Evolutionary conservation across 2,329 filamentous ascomycete species (phyloP).

Genomic region (Keithomyces neogunnii): DNA sequence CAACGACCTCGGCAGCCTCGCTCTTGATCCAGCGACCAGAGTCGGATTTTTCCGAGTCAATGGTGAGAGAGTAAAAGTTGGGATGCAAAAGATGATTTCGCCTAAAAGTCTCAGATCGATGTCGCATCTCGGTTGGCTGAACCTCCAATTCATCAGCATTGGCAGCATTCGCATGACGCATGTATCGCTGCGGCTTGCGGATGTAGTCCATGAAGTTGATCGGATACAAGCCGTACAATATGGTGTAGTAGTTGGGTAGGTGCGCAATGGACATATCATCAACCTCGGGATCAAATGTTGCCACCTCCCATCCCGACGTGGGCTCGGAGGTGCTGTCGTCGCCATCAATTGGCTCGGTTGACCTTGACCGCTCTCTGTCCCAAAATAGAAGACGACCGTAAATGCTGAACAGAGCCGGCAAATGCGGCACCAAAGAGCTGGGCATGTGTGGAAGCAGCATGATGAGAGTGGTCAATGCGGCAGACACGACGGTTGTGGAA

Average conservation of each 20-base stretch:
- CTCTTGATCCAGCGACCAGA: constrained; percentile 71
- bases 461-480: constrained; percentile 65
- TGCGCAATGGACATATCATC: constrained; percentile 57
- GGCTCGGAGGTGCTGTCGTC: constrained; percentile 27
- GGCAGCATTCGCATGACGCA: constrained; percentile 63
- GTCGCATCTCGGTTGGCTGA: constrained; percentile 67
- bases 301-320: constrained; percentile 51
- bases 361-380: constrained; percentile 46
- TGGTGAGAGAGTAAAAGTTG: constrained; percentile 74
- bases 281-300: constrained; percentile 50
- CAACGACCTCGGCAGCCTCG: constrained; percentile 71
- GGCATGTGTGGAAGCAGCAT: constrained; percentile 82
- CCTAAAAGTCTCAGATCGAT: constrained; percentile 66
- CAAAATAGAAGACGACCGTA: constrained; percentile 75
- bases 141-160: constrained; percentile 68
- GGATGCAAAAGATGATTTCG: constrained; percentile 68
- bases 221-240: constrained; percentile 75
- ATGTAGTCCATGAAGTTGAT: constrained; percentile 84
- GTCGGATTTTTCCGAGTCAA: constrained; percentile 72
- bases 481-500: constrained; percentile 66
- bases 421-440: constrained; percentile 56
- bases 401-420: constrained; percentile 71
- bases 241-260: constrained; percentile 68
- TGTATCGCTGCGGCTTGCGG: constrained; percentile 69
- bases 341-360: constrained; percentile 22